phyloP scores from a whole-genome alignment of 768 basidiomycete genomes.

The Termitomyces sp. region DNA sequence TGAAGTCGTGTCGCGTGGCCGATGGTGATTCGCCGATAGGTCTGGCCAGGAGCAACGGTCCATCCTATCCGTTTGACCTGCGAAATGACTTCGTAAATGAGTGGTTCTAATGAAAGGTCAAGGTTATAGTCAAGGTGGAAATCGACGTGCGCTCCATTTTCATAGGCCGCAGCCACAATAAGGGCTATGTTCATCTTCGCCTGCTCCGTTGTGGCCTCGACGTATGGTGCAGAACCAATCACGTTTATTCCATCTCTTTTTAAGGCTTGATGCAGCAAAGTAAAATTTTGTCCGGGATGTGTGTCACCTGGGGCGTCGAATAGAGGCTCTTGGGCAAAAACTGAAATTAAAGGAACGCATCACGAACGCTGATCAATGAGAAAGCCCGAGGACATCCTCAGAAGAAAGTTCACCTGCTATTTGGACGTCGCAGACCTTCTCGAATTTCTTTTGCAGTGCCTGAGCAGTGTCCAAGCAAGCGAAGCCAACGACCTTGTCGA shows the following conservation, averaged over 20 bases:
- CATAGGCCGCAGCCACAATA: slow-evolving; percentile 42
- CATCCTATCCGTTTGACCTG: slow-evolving; percentile 24
- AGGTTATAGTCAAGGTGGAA: slow-evolving; percentile 70
- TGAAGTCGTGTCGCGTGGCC: slow-evolving; percentile 60
- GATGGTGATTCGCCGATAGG: slow-evolving; percentile 42
- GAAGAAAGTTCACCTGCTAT: slow-evolving; percentile 39
- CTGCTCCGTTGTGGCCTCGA: slow-evolving; percentile 43
- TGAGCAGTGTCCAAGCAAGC: slow-evolving; percentile 50
- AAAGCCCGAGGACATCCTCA: slow-evolving; percentile 5
- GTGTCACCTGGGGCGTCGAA: slow-evolving; percentile 30
- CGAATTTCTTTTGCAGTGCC: slow-evolving; percentile 39
- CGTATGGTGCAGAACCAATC: slow-evolving; percentile 62
- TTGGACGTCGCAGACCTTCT: slow-evolving; percentile 47
- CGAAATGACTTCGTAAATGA: slow-evolving; percentile 50
- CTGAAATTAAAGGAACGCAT: slow-evolving; percentile 22
- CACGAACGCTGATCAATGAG: slow-evolving; percentile 8
- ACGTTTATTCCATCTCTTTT: slow-evolving; percentile 36
- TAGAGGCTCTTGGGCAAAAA: slow-evolving; percentile 58
- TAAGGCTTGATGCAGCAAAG: slow-evolving; percentile 39
- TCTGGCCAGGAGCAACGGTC: slow-evolving; percentile 12
- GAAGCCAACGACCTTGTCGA: slow-evolving; percentile 48
- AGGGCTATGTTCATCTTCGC: slow-evolving; percentile 49
- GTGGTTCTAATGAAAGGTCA: slow-evolving; percentile 41
- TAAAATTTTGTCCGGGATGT: slow-evolving; percentile 38
- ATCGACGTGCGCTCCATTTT: slow-evolving; percentile 40